A percentile compares a stretch with the other conserved stretches of the same genome.
Conservation (phyloP, 352 stramenopile species). For the Lagenidium sp. region DNA sequence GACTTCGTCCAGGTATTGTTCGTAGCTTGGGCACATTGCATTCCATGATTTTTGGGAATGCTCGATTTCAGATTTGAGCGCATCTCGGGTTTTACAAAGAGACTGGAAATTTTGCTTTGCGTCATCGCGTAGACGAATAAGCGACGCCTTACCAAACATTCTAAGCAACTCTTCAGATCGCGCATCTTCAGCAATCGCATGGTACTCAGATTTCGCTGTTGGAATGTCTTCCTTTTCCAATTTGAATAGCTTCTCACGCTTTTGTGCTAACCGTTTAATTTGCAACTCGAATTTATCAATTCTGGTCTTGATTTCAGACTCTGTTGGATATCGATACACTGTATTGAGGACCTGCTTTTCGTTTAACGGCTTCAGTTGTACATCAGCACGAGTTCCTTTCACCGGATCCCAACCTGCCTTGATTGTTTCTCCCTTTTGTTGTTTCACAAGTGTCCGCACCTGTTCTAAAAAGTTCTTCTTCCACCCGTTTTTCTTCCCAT, state of each 20-base stretch:
- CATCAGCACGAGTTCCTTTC: conserved; percentile 24
- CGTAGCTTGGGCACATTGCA: conserved; percentile 36
- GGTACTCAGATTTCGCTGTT: conserved; percentile 64
- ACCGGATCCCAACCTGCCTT: conserved; percentile 55
- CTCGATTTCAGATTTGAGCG: conserved; percentile 33
- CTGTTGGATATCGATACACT: conserved; percentile 59
- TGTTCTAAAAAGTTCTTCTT: conserved; percentile 55
- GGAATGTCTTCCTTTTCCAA: conserved; percentile 48
- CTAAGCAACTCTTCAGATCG: conserved; percentile 55
- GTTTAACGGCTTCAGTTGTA: conserved; percentile 47
- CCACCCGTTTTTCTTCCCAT: conserved; percentile 56
- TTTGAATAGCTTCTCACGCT: conserved; percentile 22
- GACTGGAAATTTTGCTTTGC: conserved; percentile 43
- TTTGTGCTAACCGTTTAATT: conserved; percentile 27
- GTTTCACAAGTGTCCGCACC: conserved; percentile 36
- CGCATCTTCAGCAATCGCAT: conserved; percentile 61
- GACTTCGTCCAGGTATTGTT: conserved; percentile 55
- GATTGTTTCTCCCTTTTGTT: conserved; percentile 46
- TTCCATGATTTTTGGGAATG: conserved; percentile 34
- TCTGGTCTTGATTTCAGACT: conserved; percentile 44
- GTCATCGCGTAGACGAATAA: conserved; percentile 56
- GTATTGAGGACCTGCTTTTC: conserved; percentile 52
- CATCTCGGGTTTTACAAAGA: conserved; percentile 40
- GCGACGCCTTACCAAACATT: conserved; percentile 45
- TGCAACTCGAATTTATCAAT: conserved; percentile 60